These are phyloP conservation scores for Pulveroboletus frians DNA, from an alignment of 768 basidiomycete species.

Conservation along the genomic window DNA sequence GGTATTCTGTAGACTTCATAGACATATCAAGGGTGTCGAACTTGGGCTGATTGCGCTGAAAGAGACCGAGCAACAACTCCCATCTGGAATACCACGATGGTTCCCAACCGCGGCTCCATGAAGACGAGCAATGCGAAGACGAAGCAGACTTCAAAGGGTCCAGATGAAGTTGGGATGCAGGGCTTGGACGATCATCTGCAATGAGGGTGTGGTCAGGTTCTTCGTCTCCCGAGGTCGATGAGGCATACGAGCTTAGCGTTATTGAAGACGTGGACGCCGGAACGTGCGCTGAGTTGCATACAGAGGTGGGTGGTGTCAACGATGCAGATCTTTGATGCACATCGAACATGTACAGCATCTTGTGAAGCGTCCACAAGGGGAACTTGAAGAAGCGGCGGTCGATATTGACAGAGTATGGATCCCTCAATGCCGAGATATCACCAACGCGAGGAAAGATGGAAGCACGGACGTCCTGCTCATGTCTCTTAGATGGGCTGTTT, in stretches of 20 bases:
- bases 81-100: slow-evolving; percentile 51
- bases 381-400: slow-evolving; percentile 56
- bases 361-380: slow-evolving; percentile 62
- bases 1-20: not conserved
- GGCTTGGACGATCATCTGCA: slow-evolving; percentile 36
- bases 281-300: slow-evolving; percentile 8
- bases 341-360: slow-evolving; percentile 60
- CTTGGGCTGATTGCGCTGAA: slow-evolving; percentile 27
- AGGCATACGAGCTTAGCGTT: slow-evolving; percentile 16
- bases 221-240: slow-evolving; percentile 23
- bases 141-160: slow-evolving; percentile 5
- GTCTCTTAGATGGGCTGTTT: slow-evolving; percentile 2
- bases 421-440: slow-evolving; percentile 53
- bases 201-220: slow-evolving; percentile 58
- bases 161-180: not conserved
- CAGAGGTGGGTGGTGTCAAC: slow-evolving; percentile 3
- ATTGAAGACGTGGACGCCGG: slow-evolving; percentile 18
- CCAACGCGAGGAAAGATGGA: slow-evolving; percentile 55
- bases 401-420: slow-evolving; percentile 50
- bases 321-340: slow-evolving; percentile 35
- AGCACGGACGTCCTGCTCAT: slow-evolving; percentile 18
- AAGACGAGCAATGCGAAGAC: slow-evolving; percentile 3
- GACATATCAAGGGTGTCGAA: not conserved
- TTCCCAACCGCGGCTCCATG: slow-evolving; percentile 34
- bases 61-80: slow-evolving; percentile 46